A percentile compares a stretch with the other conserved stretches of the same genome.
These are phyloP conservation scores for Penicillium expansum DNA, from an alignment of 2,329 filamentous ascomycete species.

Conservation along the genomic window DNA sequence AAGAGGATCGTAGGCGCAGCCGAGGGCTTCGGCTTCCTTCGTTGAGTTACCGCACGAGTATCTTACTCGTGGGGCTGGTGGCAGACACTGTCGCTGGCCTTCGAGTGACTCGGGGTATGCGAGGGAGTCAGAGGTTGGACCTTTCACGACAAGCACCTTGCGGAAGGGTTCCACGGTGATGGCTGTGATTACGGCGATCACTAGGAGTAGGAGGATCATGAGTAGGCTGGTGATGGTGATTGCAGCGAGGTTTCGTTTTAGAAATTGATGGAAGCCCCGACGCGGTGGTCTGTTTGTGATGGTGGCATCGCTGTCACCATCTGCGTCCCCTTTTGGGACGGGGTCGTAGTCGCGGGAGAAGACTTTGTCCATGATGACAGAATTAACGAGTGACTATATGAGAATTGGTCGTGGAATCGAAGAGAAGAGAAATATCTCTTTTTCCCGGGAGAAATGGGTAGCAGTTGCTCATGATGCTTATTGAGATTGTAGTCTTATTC, in stretches of 20 bases:
- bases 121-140: neutral
- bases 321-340: neutral
- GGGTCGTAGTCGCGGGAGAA: constrained; percentile 5
- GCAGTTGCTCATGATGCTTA: neutral
- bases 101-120: neutral
- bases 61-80: constrained; percentile 6
- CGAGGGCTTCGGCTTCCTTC: constrained; percentile 9
- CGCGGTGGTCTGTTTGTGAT: neutral
- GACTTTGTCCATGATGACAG: neutral
- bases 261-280: neutral
- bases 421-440: neutral
- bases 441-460: neutral
- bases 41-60: constrained; percentile 17
- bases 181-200: constrained; percentile 7
- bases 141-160: constrained; percentile 4
- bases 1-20: constrained; percentile 17
- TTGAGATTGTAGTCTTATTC: neutral
- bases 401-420: neutral
- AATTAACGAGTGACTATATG: neutral
- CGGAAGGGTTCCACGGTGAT: constrained; percentile 10
- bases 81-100: constrained; percentile 12
- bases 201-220: constrained; percentile 4
- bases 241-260: constrained; percentile 9
- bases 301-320: constrained; percentile 6
- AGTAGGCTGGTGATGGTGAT: constrained; percentile 13